Evolutionary conservation across 306 rosid genomes (phyloP).

Genomic region (Castanopsis chinensis): DNA sequence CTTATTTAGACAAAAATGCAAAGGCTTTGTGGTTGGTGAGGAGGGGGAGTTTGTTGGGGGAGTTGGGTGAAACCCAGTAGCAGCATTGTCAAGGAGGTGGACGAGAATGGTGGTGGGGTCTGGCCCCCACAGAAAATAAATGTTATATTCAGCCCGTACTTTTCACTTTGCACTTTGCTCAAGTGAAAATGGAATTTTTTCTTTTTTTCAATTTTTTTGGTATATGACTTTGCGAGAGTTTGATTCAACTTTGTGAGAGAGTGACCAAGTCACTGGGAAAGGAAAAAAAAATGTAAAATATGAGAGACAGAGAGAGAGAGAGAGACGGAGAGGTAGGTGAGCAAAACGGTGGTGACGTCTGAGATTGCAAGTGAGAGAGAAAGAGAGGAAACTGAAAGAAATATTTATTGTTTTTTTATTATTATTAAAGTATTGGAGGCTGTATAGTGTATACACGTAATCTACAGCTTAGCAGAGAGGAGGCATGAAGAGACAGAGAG

Average conservation of each 20-base stretch:
- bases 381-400: background rate
- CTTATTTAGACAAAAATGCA: constrained; percentile 20
- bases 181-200: background rate
- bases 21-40: constrained; percentile 42
- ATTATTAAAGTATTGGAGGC: no score
- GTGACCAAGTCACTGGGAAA: background rate
- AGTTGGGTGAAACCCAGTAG: constrained; percentile 37
- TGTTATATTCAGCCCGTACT: constrained; percentile 1
- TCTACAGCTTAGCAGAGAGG: no score
- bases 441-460: no score
- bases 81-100: constrained; percentile 44
- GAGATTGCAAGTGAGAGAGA: background rate
- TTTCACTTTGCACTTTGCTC: background rate
- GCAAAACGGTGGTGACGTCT: constrained; percentile 47
- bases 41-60: constrained; percentile 34
- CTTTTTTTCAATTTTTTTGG: background rate
- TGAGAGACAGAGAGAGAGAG: background rate
- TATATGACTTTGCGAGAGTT: background rate
- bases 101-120: constrained; percentile 33
- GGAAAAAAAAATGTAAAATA: background rate
- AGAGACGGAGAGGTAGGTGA: constrained; percentile 44
- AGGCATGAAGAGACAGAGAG: no score
- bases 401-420: no score
- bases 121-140: constrained; percentile 38
- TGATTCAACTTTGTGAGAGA: background rate